Percentiles rank a stretch among this genome's conserved stretches.
phyloP scores from a whole-genome alignment of 225 moss, liverwort and hornwort genomes.

The Takakia lepidozioides region DNA sequence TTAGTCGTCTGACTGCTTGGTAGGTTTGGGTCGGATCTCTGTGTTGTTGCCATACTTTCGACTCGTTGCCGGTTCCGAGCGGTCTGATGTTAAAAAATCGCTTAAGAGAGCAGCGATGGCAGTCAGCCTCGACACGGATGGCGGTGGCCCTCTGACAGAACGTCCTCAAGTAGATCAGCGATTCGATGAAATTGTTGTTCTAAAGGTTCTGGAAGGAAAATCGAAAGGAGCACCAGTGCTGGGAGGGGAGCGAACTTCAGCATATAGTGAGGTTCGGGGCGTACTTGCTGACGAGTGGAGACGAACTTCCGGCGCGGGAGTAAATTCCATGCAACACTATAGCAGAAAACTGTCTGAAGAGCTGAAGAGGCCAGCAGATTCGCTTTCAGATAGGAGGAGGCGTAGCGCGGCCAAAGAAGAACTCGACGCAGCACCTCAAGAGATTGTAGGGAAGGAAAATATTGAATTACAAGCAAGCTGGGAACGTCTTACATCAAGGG shows the following conservation, averaged over 20 bases:
- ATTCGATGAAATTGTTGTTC: slow-evolving; percentile 23
- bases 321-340: slow-evolving; percentile 22
- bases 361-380: slow-evolving; percentile 25
- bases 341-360: slow-evolving; percentile 33
- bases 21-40: too few species aligned
- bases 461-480: slow-evolving; percentile 19
- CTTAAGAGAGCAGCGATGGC: too few species aligned
- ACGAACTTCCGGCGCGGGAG: slow-evolving; percentile 17
- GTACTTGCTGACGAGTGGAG: slow-evolving; percentile 28
- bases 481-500: slow-evolving; percentile 38
- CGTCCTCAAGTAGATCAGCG: slow-evolving; percentile 3
- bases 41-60: too few species aligned
- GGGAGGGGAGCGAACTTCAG: slow-evolving; percentile 23
- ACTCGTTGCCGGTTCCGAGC: too few species aligned
- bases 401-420: slow-evolving; percentile 9
- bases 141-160: slow-evolving; percentile 6
- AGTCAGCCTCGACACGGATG: slow-evolving; percentile 6
- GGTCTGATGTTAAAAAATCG: too few species aligned
- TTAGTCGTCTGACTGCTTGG: too few species aligned
- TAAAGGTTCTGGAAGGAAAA: slow-evolving; percentile 23
- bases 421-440: neutral
- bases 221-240: neutral
- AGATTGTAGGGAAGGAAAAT: slow-evolving; percentile 46
- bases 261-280: slow-evolving; percentile 20
- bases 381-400: slow-evolving; percentile 4